Conservation (phyloP, 2,329 filamentous ascomycete species). For the Ceratocystis ficicola region DNA sequence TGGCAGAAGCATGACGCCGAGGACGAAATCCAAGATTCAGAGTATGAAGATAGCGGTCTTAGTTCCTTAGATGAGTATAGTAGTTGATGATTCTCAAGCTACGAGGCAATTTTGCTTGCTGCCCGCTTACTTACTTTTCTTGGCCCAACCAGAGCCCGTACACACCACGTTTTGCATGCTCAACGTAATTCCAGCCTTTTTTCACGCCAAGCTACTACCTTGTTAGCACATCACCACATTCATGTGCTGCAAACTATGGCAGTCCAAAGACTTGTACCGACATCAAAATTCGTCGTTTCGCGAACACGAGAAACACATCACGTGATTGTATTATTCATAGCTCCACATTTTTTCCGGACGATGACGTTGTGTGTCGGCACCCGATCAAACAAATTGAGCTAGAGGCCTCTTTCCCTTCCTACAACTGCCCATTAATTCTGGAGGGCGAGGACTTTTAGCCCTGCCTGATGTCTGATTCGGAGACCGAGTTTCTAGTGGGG, state of each 20-base stretch:
- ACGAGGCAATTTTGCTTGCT: not conserved
- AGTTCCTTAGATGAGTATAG: not conserved
- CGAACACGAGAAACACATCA: not conserved
- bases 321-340: not conserved
- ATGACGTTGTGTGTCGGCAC: slow-evolving; percentile 2
- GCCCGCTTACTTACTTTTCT: not conserved
- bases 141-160: not conserved
- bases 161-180: no score
- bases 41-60: not conserved
- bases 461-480: not conserved
- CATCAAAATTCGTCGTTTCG: no score
- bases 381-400: not conserved
- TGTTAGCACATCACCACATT: no score
- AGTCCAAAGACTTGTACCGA: no score
- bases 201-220: no score
- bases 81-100: not conserved
- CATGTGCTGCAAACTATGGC: not conserved
- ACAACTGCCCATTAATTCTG: not conserved
- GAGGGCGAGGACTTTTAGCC: not conserved
- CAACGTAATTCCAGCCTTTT: no score
- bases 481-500: not conserved
- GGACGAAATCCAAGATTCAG: slow-evolving; percentile 9
- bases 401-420: not conserved
- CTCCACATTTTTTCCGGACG: not conserved
- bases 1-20: not conserved